A percentile compares a stretch with the other conserved stretches of the same genome.
Evolutionary conservation across 345 rosid species (phyloP).

Genomic region (Mangifera indica): DNA sequence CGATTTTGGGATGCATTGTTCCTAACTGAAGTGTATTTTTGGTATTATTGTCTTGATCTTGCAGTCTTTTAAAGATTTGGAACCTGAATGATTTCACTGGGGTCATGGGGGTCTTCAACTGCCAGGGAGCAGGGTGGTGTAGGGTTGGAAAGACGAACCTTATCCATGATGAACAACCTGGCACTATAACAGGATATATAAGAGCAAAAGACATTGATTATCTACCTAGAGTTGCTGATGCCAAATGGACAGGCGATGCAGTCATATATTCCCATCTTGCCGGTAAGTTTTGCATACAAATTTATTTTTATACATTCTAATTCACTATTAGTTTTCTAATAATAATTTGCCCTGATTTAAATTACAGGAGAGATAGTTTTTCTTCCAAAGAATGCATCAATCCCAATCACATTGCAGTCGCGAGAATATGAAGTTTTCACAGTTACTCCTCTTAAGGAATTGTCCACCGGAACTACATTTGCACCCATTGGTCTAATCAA

Average conservation of each 20-base stretch:
- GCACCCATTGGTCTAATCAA: slow-evolving; percentile 50
- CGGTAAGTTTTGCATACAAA: slow-evolving; percentile 34
- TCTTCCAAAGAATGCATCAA: slow-evolving; percentile 50
- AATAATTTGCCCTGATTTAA: background rate
- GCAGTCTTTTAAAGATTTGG: slow-evolving; percentile 68
- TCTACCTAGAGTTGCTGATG: slow-evolving; percentile 48
- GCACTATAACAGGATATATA: slow-evolving; percentile 44
- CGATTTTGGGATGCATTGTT: background rate
- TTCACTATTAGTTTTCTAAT: background rate
- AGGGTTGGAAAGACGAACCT: slow-evolving; percentile 51
- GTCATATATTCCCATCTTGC: slow-evolving; percentile 54
- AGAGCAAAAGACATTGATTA: slow-evolving; percentile 57
- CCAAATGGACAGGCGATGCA: slow-evolving; percentile 56
- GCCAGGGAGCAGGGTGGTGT: slow-evolving; percentile 79
- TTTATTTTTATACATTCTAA: background rate
- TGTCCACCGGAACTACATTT: slow-evolving; percentile 35
- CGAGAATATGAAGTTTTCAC: slow-evolving; percentile 60
- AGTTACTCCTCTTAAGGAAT: slow-evolving; percentile 50
- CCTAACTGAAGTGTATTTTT: background rate
- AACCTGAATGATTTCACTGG: slow-evolving; percentile 59
- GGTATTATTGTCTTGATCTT: slow-evolving; percentile 8
- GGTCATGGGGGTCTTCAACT: slow-evolving; percentile 59
- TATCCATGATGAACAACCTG: slow-evolving; percentile 61
- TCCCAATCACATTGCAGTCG: slow-evolving; percentile 59
- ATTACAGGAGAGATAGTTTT: slow-evolving; percentile 56